These are phyloP conservation scores for Insectozyma bohioensis DNA, from an alignment of 1,139 yeast species.

Conservation along the genomic window DNA sequence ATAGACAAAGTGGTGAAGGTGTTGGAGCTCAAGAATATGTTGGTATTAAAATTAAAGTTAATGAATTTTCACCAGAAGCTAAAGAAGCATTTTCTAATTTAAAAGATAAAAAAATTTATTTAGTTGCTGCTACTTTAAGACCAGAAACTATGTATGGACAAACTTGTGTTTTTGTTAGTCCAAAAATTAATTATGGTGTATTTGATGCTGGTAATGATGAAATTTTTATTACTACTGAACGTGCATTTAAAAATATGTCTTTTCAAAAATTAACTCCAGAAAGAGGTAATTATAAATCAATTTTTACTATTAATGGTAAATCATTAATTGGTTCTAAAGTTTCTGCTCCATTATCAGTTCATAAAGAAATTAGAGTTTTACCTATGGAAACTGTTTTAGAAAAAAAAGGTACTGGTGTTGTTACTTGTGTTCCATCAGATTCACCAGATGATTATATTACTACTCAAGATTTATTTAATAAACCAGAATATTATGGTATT, in stretches of 20 bases:
- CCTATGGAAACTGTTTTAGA: constrained; percentile 99
- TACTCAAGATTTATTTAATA: constrained; percentile 76
- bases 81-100: constrained; percentile 45
- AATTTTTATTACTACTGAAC: constrained; percentile 84
- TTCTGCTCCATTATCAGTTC: constrained; percentile 77
- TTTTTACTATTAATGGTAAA: constrained; percentile 64
- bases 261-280: constrained; percentile 90
- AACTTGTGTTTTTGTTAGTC: constrained; percentile 96
- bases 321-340: constrained; percentile 83
- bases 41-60: constrained; percentile 80
- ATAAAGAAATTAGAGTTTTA: constrained; percentile 73
- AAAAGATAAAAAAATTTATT: constrained; percentile 57
- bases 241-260: constrained; percentile 98
- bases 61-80: constrained; percentile 63
- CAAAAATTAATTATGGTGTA: constrained; percentile 88
- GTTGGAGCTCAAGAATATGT: constrained; percentile 95
- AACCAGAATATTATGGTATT: constrained; percentile 88
- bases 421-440: constrained; percentile 97
- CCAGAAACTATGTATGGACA: constrained; percentile 99
- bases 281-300: constrained; percentile 75
- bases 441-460: constrained; percentile 97
- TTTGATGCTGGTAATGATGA: constrained; percentile 81
- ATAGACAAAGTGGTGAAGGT: constrained; percentile 96
- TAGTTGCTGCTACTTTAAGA: constrained; percentile 96
- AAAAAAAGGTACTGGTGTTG: constrained; percentile 97